phyloP scores from a whole-genome alignment of 805 yeast species.

The Candida orba region DNA sequence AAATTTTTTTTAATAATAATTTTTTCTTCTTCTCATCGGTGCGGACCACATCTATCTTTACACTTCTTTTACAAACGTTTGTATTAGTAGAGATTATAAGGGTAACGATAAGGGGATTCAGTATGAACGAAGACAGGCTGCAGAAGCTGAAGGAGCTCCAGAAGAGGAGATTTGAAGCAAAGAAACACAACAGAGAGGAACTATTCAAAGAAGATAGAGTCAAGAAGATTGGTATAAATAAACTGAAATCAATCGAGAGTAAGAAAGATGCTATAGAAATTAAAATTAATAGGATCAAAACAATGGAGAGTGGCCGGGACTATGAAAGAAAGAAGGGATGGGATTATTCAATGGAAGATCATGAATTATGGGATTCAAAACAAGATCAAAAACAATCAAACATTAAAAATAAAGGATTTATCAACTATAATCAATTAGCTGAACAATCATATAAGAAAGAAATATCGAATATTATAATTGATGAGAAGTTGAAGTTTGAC shows the following conservation, averaged over 20 bases:
- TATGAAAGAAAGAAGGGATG: constrained; percentile 37
- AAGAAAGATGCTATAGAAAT: constrained; percentile 29
- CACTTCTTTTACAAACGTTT: no score
- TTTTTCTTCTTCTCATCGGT: constrained; percentile 3
- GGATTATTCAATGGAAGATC: constrained; percentile 58
- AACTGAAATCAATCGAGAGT: constrained; percentile 24
- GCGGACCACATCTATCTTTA: neutral
- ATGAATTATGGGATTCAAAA: constrained; percentile 53
- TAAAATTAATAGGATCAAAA: constrained; percentile 27
- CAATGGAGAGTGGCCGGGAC: constrained; percentile 30
- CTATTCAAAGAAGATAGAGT: constrained; percentile 28
- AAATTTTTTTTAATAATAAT: neutral
- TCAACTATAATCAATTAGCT: constrained; percentile 50
- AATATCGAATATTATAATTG: constrained; percentile 30
- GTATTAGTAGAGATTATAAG: no score
- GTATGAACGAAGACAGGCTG: constrained; percentile 10
- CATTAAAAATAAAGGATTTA: constrained; percentile 32
- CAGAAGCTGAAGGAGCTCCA: constrained; percentile 25
- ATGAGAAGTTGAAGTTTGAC: constrained; percentile 35
- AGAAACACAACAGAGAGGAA: constrained; percentile 30
- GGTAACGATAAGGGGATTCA: neutral
- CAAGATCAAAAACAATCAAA: constrained; percentile 25
- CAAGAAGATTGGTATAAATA: constrained; percentile 18
- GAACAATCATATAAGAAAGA: constrained; percentile 53
- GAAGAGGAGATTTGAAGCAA: constrained; percentile 23